These are phyloP conservation scores for Xylaria arbuscula DNA, from an alignment of 2,329 filamentous ascomycete species.

Conservation along the genomic window DNA sequence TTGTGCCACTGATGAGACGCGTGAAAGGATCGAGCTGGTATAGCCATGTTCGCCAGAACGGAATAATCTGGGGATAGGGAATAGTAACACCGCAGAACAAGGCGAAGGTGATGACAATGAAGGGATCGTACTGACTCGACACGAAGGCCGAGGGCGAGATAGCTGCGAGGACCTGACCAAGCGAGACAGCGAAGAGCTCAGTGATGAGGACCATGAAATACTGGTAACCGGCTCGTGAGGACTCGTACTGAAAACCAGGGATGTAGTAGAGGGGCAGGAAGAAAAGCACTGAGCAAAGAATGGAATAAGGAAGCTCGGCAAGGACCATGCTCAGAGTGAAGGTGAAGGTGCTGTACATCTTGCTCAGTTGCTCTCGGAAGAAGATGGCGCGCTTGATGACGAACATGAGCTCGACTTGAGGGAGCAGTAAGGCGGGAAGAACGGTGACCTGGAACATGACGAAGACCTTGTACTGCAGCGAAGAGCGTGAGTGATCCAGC, in stretches of 20 bases:
- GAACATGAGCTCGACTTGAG: slow-evolving; percentile 86
- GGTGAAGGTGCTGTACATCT: slow-evolving; percentile 84
- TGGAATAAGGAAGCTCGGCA: slow-evolving; percentile 85
- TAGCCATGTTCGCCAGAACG: slow-evolving; percentile 82
- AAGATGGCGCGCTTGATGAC: slow-evolving; percentile 82
- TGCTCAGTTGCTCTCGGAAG: slow-evolving; percentile 86
- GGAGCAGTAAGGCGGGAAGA: slow-evolving; percentile 83
- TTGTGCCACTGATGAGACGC: slow-evolving; percentile 81
- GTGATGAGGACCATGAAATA: slow-evolving; percentile 88
- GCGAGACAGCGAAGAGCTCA: slow-evolving; percentile 83
- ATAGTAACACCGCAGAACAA: slow-evolving; percentile 91
- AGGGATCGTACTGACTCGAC: slow-evolving; percentile 81
- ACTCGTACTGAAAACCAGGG: slow-evolving; percentile 73
- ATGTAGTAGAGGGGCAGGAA: slow-evolving; percentile 89
- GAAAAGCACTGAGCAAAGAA: slow-evolving; percentile 83
- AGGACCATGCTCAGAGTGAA: slow-evolving; percentile 83
- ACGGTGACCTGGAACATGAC: slow-evolving; percentile 91
- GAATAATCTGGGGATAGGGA: slow-evolving; percentile 79
- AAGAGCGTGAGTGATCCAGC: slow-evolving; percentile 78
- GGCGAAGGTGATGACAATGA: slow-evolving; percentile 83
- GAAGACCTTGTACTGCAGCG: slow-evolving; percentile 87
- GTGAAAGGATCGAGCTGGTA: slow-evolving; percentile 88
- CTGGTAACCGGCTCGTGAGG: slow-evolving; percentile 81
- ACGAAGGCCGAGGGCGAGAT: slow-evolving; percentile 84
- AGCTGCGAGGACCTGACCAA: slow-evolving; percentile 80